phyloP scores from a whole-genome alignment of 1,139 yeast genomes.

The Eremothecium coryli region DNA sequence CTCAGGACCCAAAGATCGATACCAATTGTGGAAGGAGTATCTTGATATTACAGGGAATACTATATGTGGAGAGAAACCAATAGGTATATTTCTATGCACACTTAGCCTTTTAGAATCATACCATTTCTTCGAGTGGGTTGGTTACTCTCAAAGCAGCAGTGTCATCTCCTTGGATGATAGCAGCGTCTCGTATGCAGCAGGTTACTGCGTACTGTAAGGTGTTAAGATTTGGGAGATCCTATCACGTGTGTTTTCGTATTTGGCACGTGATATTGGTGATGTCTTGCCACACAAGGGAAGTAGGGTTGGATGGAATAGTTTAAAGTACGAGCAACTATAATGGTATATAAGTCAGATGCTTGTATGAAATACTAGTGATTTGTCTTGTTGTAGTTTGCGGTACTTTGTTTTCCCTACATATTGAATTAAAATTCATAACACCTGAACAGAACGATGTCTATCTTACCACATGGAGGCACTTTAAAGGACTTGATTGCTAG shows the following conservation, averaged over 20 bases:
- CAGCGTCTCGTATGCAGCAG: conserved; percentile 88
- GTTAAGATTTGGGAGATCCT: not conserved
- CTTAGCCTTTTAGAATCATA: conserved; percentile 32
- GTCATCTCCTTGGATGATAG: conserved; percentile 48
- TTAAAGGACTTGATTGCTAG: conserved; percentile 79
- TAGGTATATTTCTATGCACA: conserved; percentile 51
- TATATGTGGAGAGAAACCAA: conserved; percentile 86
- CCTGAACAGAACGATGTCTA: conserved; percentile 43
- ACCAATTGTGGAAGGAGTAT: conserved; percentile 56
- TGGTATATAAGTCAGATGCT: not conserved
- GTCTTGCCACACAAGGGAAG: not conserved
- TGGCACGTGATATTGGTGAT: conserved; percentile 1
- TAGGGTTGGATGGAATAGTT: no score
- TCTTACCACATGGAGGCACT: conserved; percentile 84
- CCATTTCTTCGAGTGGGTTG: conserved; percentile 55
- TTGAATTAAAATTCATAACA: not conserved
- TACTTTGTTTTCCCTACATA: not conserved
- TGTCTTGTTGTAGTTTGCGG: not conserved
- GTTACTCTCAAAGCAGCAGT: conserved; percentile 68
- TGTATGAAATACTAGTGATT: not conserved
- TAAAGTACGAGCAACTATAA: not conserved
- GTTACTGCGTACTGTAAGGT: conserved; percentile 36
- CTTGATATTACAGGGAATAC: conserved; percentile 70
- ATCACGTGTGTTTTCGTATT: not conserved
- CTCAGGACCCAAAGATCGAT: conserved; percentile 35